These are phyloP conservation scores for Microcera coccophila DNA, from an alignment of 2,329 filamentous ascomycete species.

Conservation along the genomic window DNA sequence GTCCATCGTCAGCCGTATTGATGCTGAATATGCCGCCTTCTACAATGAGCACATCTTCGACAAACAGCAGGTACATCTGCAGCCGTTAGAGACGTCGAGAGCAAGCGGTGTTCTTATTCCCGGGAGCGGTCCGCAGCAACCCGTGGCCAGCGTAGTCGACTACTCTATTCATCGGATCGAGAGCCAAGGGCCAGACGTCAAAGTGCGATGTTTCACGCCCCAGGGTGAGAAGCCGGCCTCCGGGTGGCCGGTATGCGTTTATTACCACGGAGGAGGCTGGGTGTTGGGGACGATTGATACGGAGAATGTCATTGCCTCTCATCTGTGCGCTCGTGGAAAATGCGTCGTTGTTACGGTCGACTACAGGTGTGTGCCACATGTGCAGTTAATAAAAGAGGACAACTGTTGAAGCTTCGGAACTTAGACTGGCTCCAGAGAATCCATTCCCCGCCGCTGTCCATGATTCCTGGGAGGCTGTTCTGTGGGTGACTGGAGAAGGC, in stretches of 20 bases:
- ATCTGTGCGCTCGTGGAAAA: conserved; percentile 48
- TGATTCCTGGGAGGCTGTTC: conserved; percentile 53
- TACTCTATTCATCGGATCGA: conserved; percentile 40
- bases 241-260: conserved; percentile 55
- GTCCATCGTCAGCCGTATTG: conserved; percentile 34
- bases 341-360: conserved; percentile 54
- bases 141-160: conserved; percentile 46
- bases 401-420: not conserved
- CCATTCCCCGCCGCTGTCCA: conserved; percentile 55
- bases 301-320: not conserved
- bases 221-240: conserved; percentile 36
- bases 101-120: conserved; percentile 50
- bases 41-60: conserved; percentile 50
- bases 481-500: conserved; percentile 39
- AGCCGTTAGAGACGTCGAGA: conserved; percentile 49
- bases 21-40: conserved; percentile 50
- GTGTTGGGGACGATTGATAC: not conserved
- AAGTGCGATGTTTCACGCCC: conserved; percentile 49
- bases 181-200: conserved; percentile 46
- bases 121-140: conserved; percentile 45
- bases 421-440: conserved; percentile 53
- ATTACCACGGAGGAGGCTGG: conserved; percentile 45
- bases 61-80: conserved; percentile 51
- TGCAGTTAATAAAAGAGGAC: too few relatives aligned
- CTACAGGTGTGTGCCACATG: conserved; percentile 49